These are phyloP conservation scores for Jamesozyma rosinii DNA, from an alignment of 805 yeast genomes.

Conservation along the genomic window DNA sequence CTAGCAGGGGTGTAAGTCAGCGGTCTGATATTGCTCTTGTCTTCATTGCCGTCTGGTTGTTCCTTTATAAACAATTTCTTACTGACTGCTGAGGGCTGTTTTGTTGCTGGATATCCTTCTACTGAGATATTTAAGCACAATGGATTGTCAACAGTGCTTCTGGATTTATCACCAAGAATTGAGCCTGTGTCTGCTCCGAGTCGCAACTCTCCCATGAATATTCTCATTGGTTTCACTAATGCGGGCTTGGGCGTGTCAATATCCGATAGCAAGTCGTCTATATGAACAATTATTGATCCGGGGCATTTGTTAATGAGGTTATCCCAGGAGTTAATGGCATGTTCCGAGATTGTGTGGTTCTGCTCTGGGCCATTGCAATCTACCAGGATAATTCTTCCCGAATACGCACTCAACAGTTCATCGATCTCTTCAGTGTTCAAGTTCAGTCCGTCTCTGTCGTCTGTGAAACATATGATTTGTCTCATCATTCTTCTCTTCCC, in stretches of 20 bases:
- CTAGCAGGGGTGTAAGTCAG: conserved; percentile 10
- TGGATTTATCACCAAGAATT: conserved; percentile 1
- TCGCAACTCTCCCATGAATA: conserved; percentile 25
- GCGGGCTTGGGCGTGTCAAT: conserved; percentile 12
- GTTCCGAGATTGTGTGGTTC: background rate
- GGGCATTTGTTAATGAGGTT: conserved; percentile 12
- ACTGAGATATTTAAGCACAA: conserved; percentile 36
- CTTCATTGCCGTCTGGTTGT: conserved; percentile 4
- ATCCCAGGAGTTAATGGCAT: conserved; percentile 12
- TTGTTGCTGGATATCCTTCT: conserved; percentile 51
- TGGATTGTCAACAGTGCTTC: conserved; percentile 19
- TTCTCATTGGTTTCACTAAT: conserved; percentile 24
- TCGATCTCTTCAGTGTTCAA: conserved; percentile 19
- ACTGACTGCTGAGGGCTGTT: conserved; percentile 15
- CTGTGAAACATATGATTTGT: conserved; percentile 23
- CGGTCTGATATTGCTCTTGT: conserved; percentile 3
- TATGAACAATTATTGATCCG: conserved; percentile 10
- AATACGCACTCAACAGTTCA: conserved; percentile 16
- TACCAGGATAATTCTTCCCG: conserved; percentile 15
- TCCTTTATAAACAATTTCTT: conserved; percentile 16
- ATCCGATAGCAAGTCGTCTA: conserved; percentile 15
- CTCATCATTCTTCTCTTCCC: conserved; percentile 16
- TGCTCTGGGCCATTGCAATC: conserved; percentile 12
- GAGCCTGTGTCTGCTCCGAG: conserved; percentile 18
- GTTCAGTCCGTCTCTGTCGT: conserved; percentile 20